Base-by-base conservation (phyloP, 306 rosid species). In the Cercis canadensis region DNA sequence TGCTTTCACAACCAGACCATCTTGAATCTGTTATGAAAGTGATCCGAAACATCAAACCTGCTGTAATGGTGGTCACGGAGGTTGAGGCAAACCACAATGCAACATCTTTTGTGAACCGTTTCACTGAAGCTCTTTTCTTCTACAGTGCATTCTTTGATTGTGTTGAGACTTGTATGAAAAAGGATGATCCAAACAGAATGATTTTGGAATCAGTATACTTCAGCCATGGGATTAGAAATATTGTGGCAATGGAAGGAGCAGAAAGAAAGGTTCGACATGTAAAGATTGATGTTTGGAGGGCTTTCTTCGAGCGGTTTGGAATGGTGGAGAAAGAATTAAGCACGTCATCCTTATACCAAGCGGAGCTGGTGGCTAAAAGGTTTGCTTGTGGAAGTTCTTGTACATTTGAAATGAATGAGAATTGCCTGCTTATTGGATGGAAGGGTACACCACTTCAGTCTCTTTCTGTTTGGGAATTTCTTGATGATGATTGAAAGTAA, bases 51-150 rank as follows among this genome's bases (percentile, higher is more conserved):
- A 43, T 82, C 46, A 73, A 61, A 14, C 83, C 83, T n/a, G 51
- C 58, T 13, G 52, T 78, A 10, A 66, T 69, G 74, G 69, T 78
- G 24, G 72, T 74, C 37, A 58, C 10, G 18, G 78, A 82, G 21
- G 75, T 71, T 51, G 83, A 70, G 44, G 83, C 65, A n/a, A 82
- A 70, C 62, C 80, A 57, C 58, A 82, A 82, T 68, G 74, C 86
- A 11, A 83, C 78, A 6, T 51, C 49, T 18, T 82, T 82, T 19
- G 78, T 60, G 50, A 74, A 49, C 67, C 75, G 81, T 21, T 82
- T 82, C 71, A 66, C 54, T 44, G 83, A 82, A 24, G 69, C 81
- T 10, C 75, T 78, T 46, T 82, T 78, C 75, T 82, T 11, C 72
- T 70, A 9, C 37, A 50, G 73, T 8, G 78, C 72, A 6, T 70